Evolutionary conservation across 2,329 filamentous ascomycete genomes (phyloP).

Genomic region (Pestalotiopsis sp.): DNA sequence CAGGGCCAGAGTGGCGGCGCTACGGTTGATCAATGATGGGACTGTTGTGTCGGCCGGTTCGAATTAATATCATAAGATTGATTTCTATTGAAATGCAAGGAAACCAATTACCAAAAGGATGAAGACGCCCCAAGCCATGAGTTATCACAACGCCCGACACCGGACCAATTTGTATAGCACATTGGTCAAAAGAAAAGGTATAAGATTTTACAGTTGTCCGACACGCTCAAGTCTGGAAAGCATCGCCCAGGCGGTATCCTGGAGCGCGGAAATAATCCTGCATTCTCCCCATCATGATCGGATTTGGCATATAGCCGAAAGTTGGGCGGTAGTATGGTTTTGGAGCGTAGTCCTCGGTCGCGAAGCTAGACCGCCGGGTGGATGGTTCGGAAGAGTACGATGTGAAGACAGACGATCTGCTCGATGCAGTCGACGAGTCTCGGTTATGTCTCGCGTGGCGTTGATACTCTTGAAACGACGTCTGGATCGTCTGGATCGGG

Average conservation of each 20-base stretch:
- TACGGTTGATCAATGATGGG: constrained; percentile 21
- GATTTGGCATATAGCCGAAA: constrained; percentile 19
- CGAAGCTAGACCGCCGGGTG: constrained; percentile 29
- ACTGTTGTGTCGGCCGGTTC: too few relatives aligned
- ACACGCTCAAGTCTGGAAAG: constrained; percentile 14
- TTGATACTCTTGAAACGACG: constrained; percentile 4
- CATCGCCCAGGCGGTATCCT: constrained; percentile 28
- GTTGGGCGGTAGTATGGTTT: not conserved
- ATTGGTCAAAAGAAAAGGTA: not conserved
- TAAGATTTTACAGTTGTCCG: not conserved
- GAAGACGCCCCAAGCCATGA: not conserved
- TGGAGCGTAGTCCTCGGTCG: not conserved
- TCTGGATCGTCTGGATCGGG: not conserved
- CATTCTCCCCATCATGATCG: constrained; percentile 33
- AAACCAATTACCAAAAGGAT: not conserved
- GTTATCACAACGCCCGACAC: not conserved
- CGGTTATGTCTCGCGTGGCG: constrained; percentile 12
- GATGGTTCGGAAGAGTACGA: constrained; percentile 10
- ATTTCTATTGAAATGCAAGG: not conserved
- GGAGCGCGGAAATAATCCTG: constrained; percentile 33
- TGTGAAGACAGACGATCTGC: constrained; percentile 19
- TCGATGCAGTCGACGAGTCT: constrained; percentile 20
- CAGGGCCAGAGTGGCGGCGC: constrained; percentile 26
- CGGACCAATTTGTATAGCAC: not conserved
- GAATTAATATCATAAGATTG: too few relatives aligned